These are phyloP conservation scores for Xylaria scruposa DNA, from an alignment of 495 filamentous ascomycete species.

Conservation along the genomic window DNA sequence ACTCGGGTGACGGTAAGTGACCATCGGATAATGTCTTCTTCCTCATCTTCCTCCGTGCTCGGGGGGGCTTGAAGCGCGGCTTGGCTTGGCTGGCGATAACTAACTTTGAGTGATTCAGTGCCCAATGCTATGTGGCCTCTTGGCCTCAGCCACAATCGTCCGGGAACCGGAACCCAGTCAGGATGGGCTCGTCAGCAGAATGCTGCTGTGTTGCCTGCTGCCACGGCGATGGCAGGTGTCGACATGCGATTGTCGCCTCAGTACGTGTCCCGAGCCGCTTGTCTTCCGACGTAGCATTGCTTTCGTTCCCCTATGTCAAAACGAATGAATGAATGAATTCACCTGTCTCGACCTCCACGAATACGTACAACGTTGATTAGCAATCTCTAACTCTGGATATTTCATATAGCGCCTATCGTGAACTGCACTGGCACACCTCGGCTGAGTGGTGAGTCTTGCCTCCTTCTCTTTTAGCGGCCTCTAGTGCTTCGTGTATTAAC, in stretches of 20 bases:
- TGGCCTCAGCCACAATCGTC: conserved; percentile 68
- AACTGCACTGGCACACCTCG: conserved; percentile 77
- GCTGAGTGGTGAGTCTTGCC: conserved; percentile 61
- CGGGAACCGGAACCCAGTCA: conserved; percentile 59
- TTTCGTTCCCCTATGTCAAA: neutral
- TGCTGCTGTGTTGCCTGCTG: conserved; percentile 64
- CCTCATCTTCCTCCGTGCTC: neutral
- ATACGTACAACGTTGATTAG: neutral
- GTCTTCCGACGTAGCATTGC: neutral
- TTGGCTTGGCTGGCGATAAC: neutral
- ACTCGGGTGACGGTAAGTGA: conserved; percentile 53
- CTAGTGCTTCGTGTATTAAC: conserved; percentile 15
- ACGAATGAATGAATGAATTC: too few species aligned
- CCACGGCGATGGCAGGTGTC: conserved; percentile 75
- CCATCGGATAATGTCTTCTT: neutral
- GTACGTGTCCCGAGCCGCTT: neutral
- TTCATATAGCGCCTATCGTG: conserved; percentile 59
- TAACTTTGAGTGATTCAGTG: conserved; percentile 38
- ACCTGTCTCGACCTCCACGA: neutral
- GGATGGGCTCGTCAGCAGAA: conserved; percentile 79
- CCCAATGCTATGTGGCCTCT: conserved; percentile 76
- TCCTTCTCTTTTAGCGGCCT: too few species aligned
- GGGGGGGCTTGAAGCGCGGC: too few species aligned
- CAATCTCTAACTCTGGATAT: neutral
- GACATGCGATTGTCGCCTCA: conserved; percentile 75